Base-by-base conservation (phyloP, 169 alveolate genomes). In the Cryptosporidium sp. region DNA sequence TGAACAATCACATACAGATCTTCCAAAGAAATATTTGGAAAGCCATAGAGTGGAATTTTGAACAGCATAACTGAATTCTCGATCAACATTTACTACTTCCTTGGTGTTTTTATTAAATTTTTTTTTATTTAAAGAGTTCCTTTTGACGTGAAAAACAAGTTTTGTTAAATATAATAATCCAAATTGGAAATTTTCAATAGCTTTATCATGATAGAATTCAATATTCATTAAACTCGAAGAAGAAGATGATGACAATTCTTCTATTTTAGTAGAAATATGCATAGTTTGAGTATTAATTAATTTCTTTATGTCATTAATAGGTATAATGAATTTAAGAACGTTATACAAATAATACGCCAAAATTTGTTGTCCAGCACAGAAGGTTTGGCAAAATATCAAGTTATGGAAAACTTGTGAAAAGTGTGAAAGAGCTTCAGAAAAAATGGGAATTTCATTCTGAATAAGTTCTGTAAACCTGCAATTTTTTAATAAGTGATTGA, bases 1-100 rank as follows among this genome's bases (percentile, higher is more conserved):
- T 23, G 85, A 71, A 33, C 70, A 71, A 35, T 71, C 85, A 31
- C 70, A 71, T 8, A 71, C 51, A 9, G 85, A 71, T 51, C 85
- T 48, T 48, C 85, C 85, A 50, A 71, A 52, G 50, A 71, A 51
- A n/a, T 48, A 71, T 7, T 71, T 71, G 1, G 69, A 71, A 23
- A 71, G 85, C 85, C 85, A 71, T 16, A n/a, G 1, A 26, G 67
- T 71, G 21, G 48, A 14, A 9, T 71, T 39, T 33, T 65, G 45
- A 29, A 65, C 16, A 29, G 50, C 50, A n/a, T 3, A 31, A 1
- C 50, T 65, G 50, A 65, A 37, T 26, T 26, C 41, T 33, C 0
- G 10, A 65, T 65, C 71, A 23, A 9, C 21, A 6, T 55, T 8
- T n/a, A 65, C 4, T 8, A 18, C 23, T 2, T 31, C 50, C 23